phyloP scores from a whole-genome alignment of 345 rosid species.

The Hibiscus mutabilis region DNA sequence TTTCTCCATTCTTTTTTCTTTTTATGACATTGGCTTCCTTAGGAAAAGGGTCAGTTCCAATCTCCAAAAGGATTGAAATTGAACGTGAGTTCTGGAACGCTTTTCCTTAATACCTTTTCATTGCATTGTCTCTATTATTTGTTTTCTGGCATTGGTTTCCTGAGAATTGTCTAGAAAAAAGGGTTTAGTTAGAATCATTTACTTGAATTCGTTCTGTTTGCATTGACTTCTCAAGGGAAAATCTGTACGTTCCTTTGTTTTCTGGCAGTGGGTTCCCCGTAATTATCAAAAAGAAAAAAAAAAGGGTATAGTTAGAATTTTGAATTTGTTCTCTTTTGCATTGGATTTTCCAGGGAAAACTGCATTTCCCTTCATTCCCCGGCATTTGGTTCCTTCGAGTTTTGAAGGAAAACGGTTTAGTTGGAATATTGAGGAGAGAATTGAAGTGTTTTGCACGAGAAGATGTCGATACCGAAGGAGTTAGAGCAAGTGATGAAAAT shows the following conservation, averaged over 20 bases:
- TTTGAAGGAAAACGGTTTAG: not conserved
- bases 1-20: not conserved
- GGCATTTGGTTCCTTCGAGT: not conserved
- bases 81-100: too few relatives aligned
- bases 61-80: not conserved
- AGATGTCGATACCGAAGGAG: slow-evolving; percentile 81
- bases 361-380: not conserved
- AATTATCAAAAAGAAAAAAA: too few relatives aligned
- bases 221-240: not conserved
- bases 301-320: not conserved
- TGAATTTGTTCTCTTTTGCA: not conserved
- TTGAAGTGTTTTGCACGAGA: slow-evolving; percentile 5
- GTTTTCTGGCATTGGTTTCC: not conserved
- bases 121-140: not conserved
- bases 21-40: not conserved
- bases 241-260: not conserved
- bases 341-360: not conserved
- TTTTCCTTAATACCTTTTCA: too few relatives aligned
- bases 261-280: not conserved
- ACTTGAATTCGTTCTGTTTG: not conserved
- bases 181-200: not conserved
- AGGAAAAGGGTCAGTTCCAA: not conserved
- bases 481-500: slow-evolving; percentile 85
- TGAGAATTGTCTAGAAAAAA: too few relatives aligned
- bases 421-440: not conserved